Evolutionary conservation across 805 yeast species (phyloP), one percentile per base, ranked within the genome.

Genomic region (Cyberlindnera maclurae): DNA sequence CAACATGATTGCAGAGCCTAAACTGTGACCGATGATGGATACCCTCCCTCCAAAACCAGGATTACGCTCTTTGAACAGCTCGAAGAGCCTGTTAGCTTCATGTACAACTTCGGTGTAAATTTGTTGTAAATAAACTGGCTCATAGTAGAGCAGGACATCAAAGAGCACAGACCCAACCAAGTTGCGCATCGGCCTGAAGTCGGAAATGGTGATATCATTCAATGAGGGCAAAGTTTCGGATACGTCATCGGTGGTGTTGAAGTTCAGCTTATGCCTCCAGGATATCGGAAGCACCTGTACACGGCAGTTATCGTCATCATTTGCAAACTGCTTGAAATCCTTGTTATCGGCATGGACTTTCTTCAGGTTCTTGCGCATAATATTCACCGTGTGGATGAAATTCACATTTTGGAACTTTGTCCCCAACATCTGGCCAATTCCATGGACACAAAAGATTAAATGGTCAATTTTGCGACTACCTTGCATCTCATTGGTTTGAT

Each of bases 401-500:
- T 86, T 86, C 18, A 90, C 81, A 37, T 82, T 78, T 49, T 88
- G 89, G 53, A 82, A 78, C 51, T 75, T 75, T 33, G 77, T 68
- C 2, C 96, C 94, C 37, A 93, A 64, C 13, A 79, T 75, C 60
- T 90, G 98, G 2, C 97, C 98, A 43, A 90, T 85, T 0, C 98
- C 98, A 63, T 90, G 98, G 22, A 90, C 75, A 54, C 96, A 87
- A n/a, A 90, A 65, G 2, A 89, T 75, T 45, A 90, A 63, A 52
- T 79, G 86, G 27, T 79, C 76, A 22, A 77, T 59, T 26, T 67
- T 46, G 72, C 37, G 68, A 63, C 42, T 88, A 17, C 72, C 63
- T n/a, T 66, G 60, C 54, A 62, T 0, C 67, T 65, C 28, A 45
- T 63, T 53, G 43, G 73, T 42, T 59, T 77, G 54, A 60, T 75